Evolutionary conservation across 805 yeast genomes (phyloP).

Genomic region (Ogataea minuta): DNA sequence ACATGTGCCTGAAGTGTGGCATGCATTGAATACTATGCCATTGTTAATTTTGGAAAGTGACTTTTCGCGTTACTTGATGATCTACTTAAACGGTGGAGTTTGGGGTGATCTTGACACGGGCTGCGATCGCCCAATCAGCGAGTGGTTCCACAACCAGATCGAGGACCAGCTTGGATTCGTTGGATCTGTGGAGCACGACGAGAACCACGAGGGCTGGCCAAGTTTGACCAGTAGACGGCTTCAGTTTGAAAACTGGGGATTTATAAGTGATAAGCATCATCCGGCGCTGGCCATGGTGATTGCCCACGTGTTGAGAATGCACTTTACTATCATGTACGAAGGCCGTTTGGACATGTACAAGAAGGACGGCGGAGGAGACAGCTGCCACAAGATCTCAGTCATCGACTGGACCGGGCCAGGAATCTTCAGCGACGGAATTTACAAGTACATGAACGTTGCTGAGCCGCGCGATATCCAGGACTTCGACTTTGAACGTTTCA

Average conservation of each 20-base stretch:
- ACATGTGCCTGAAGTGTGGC: slow-evolving; percentile 66
- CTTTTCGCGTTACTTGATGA: slow-evolving; percentile 77
- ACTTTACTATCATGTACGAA: slow-evolving; percentile 49
- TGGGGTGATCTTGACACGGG: slow-evolving; percentile 85
- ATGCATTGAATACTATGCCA: slow-evolving; percentile 75
- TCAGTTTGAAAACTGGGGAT: slow-evolving; percentile 94
- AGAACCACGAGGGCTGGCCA: slow-evolving; percentile 85
- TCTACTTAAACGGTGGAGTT: slow-evolving; percentile 84
- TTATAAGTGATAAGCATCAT: slow-evolving; percentile 80
- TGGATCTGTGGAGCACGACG: slow-evolving; percentile 90
- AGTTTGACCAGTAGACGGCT: slow-evolving; percentile 83
- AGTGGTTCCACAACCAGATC: slow-evolving; percentile 50
- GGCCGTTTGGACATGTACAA: slow-evolving; percentile 38
- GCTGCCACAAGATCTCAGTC: slow-evolving; percentile 64
- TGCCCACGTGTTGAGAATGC: slow-evolving; percentile 69
- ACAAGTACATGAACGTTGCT: slow-evolving; percentile 43
- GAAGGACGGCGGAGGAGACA: slow-evolving; percentile 35
- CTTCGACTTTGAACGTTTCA: slow-evolving; percentile 12
- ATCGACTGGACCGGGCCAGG: slow-evolving; percentile 96
- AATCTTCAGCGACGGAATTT: slow-evolving; percentile 67
- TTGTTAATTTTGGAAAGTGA: slow-evolving; percentile 79
- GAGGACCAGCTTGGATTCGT: slow-evolving; percentile 59
- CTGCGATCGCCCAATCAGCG: slow-evolving; percentile 59
- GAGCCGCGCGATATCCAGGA: slow-evolving; percentile 13
- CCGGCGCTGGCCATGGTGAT: slow-evolving; percentile 78